Conservation (phyloP, 1,284 basidiomycete genomes). For the Cryptococcus sp. region DNA sequence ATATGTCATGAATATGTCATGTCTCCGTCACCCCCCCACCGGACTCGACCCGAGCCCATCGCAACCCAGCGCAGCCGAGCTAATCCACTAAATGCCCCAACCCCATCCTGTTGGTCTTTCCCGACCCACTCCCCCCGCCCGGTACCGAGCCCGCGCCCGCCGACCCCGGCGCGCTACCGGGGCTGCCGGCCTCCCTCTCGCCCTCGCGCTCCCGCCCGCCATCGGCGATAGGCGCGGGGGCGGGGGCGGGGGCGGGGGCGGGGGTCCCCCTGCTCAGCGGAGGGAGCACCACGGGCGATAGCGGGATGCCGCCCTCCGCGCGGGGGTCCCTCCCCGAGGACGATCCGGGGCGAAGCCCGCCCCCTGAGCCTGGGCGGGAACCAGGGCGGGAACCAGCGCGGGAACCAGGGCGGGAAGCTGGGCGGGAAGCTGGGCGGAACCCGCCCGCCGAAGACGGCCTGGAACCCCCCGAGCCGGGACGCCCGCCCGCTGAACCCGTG, state of each 20-base stretch:
- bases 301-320: not conserved
- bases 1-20: too few species aligned
- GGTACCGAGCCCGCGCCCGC: slow-evolving; percentile 3
- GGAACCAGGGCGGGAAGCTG: slow-evolving; percentile 3
- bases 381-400: too few species aligned
- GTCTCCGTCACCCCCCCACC: too few species aligned
- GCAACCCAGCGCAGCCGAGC: too few species aligned
- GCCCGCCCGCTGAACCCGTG: not conserved
- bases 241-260: not conserved
- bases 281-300: slow-evolving; percentile 3
- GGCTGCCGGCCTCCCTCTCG: not conserved
- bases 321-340: too few species aligned
- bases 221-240: not conserved
- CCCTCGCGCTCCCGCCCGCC: not conserved
- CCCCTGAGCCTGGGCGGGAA: not conserved
- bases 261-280: slow-evolving; percentile 4
- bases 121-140: not conserved
- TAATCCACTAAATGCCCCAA: slow-evolving; percentile 34
- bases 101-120: slow-evolving; percentile 28
- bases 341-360: too few species aligned
- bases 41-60: too few species aligned
- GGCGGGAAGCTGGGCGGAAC: not conserved
- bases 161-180: slow-evolving; percentile 1
- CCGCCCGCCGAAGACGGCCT: slow-evolving; percentile 1
- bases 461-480: not conserved